Percentiles rank a stretch among this genome's conserved stretches.
Conservation (phyloP, 164 flowering plant genomes). For the Vitis amurensis region DNA sequence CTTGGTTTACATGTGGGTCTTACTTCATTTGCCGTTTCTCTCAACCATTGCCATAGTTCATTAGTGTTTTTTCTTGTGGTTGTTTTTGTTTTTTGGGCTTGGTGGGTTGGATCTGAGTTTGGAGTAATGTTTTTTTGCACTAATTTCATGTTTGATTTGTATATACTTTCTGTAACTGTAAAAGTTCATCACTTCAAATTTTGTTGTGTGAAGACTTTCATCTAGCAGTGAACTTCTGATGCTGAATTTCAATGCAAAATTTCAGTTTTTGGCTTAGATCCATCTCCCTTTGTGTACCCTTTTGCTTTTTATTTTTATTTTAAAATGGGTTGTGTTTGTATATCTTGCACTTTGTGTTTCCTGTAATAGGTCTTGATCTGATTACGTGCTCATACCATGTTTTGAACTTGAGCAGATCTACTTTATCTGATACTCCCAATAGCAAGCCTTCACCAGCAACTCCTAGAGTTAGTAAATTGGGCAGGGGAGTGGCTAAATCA, state of each 20-base stretch:
- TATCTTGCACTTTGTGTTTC: constrained; percentile 9
- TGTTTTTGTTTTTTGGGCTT: neutral
- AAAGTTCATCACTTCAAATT: no score
- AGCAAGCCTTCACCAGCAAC: constrained; percentile 67
- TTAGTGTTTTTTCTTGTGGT: neutral
- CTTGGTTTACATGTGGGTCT: neutral
- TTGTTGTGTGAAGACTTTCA: no score
- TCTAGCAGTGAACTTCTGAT: no score
- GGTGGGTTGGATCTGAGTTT: constrained; percentile 16
- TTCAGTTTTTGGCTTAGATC: neutral
- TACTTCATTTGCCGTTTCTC: neutral
- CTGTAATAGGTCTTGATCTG: constrained; percentile 4
- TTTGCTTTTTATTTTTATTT: neutral
- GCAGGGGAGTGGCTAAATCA: constrained; percentile 55
- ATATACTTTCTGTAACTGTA: neutral
- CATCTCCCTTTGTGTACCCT: neutral
- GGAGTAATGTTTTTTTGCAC: neutral
- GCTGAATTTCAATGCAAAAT: no score
- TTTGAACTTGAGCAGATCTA: constrained; percentile 52
- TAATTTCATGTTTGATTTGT: constrained; percentile 1
- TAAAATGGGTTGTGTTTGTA: neutral
- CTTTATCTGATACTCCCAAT: constrained; percentile 52
- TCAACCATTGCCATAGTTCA: neutral
- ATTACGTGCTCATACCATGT: constrained; percentile 12
- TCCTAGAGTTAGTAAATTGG: constrained; percentile 55